Percentiles rank a stretch among this genome's conserved stretches.
phyloP scores from a whole-genome alignment of 164 flowering plant genomes.

The Euptelea pleiosperma region DNA sequence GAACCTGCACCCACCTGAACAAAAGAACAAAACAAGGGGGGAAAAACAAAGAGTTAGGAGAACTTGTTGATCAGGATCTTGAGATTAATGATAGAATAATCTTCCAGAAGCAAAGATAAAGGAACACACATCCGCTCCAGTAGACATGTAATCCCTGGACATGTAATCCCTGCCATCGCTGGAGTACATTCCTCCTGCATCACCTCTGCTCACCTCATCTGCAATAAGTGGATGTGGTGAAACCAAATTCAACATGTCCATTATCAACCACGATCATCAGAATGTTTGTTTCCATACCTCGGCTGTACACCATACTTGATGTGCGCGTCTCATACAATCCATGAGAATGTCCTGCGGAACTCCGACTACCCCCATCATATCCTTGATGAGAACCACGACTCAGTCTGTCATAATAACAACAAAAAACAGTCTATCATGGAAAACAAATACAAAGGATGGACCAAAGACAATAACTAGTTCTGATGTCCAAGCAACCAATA shows the following conservation, averaged over 20 bases:
- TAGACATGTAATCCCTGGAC: constrained; percentile 14
- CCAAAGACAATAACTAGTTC: background rate
- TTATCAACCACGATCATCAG: background rate
- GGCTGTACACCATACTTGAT: constrained; percentile 24
- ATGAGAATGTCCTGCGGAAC: constrained; percentile 21
- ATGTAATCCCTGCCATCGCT: constrained; percentile 23
- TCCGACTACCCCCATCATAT: constrained; percentile 17
- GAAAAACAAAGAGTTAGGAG: background rate
- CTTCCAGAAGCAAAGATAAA: background rate
- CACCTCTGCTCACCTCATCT: constrained; percentile 22
- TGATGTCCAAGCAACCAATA: constrained; percentile 1
- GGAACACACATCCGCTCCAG: constrained; percentile 18
- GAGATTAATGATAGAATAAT: background rate
- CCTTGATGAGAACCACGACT: constrained; percentile 19
- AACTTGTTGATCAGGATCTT: no score
- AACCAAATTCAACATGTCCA: background rate
- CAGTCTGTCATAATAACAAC: constrained; percentile 9
- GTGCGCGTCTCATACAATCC: constrained; percentile 18
- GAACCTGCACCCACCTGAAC: constrained; percentile 19
- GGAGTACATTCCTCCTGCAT: constrained; percentile 16
- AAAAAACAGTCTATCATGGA: constrained; percentile 2
- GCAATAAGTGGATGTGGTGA: background rate
- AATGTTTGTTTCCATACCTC: constrained; percentile 18
- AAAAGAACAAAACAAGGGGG: background rate
- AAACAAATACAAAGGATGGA: background rate